Percentiles rank a stretch among this genome's conserved stretches.
Evolutionary conservation across 2,329 filamentous ascomycete species (phyloP).

Genomic region (Aspergillus ibericus): DNA sequence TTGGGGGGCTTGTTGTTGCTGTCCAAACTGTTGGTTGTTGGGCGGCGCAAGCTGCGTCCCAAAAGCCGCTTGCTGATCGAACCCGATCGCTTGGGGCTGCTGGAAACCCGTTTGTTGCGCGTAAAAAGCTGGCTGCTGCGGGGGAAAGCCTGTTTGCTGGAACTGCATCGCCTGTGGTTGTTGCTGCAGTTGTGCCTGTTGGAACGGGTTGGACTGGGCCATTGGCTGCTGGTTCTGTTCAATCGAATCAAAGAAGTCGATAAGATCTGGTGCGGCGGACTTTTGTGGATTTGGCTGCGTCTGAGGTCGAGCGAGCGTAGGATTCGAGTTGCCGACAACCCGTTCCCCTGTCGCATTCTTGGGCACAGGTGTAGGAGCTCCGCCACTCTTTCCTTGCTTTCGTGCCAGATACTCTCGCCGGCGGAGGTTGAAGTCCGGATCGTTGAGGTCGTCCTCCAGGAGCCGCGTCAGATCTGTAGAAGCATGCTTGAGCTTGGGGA

Average conservation of each 20-base stretch:
- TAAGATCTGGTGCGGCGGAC: constrained; percentile 63
- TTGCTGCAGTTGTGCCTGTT: constrained; percentile 35
- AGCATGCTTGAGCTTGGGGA: constrained; percentile 95
- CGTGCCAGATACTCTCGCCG: constrained; percentile 88
- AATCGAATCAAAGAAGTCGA: constrained; percentile 93
- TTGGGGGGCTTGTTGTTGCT: constrained; percentile 37
- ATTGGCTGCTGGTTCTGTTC: constrained; percentile 81
- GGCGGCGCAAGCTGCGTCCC: constrained; percentile 28
- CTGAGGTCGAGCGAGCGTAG: constrained; percentile 27
- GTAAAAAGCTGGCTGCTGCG: constrained; percentile 23
- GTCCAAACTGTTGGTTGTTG: constrained; percentile 40
- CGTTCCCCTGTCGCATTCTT: constrained; percentile 17
- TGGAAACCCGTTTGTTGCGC: constrained; percentile 37
- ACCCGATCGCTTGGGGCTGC: constrained; percentile 38
- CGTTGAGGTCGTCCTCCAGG: constrained; percentile 89
- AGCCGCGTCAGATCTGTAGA: constrained; percentile 87
- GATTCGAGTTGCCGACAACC: constrained; percentile 30
- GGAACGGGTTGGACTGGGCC: constrained; percentile 45
- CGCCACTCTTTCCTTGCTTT: constrained; percentile 68
- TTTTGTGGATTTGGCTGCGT: constrained; percentile 34
- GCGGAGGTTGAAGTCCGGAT: constrained; percentile 93
- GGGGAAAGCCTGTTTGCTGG: constrained; percentile 35
- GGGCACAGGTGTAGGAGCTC: constrained; percentile 30
- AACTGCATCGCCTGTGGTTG: constrained; percentile 41
- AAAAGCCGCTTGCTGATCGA: constrained; percentile 22